Evolutionary conservation across 495 filamentous ascomycete genomes (phyloP), one percentile per base, ranked within the genome.

Genomic region (Halenospora varia): DNA sequence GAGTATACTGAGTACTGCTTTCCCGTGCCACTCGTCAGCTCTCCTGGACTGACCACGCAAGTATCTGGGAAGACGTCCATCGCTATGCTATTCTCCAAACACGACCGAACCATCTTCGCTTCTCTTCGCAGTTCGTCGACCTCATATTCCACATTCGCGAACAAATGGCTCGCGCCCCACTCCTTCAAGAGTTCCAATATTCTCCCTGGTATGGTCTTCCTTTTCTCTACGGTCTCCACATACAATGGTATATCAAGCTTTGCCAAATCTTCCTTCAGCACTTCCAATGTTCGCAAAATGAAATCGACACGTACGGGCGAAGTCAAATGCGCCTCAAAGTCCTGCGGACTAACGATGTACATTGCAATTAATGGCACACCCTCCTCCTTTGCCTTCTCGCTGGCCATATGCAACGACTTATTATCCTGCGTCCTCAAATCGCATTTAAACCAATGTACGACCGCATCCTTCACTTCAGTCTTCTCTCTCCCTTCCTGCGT

Each of bases 371-470:
- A 71, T 6, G 88, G 87, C 2, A 90, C 75, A 0, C 79, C 76
- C 15, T 83, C 71, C 24, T 82, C 78, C 51, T 77, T 81, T 0
- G 89, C 88, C 52, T 82, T 82, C 59, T 85, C 73, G 42, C 78
- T 84, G 2, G 92, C 92, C 57, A 81, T 67, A 60, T 79, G 75
- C 45, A 96, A 67, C 0, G 83, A 84, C 17, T 84, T 85, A 63
- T 96, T 96, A 64, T 96, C 92, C 4, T 71, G 63, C 1, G 80
- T 75, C 4, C 92, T 77, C 48, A 96, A 70, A 68, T 96, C 92
- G 55, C 82, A 83, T 69, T 95, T 94, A 73, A 92, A 96, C 92
- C 92, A 96, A 72, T 96, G 89, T 4, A 96, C 82, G 0, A 96
- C 89, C 0, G 86, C 84, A 24, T 81, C 74, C 29, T 79, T 79